phyloP scores from a whole-genome alignment of 2,329 filamentous ascomycete species.

The Pyrenochaeta sp. region DNA sequence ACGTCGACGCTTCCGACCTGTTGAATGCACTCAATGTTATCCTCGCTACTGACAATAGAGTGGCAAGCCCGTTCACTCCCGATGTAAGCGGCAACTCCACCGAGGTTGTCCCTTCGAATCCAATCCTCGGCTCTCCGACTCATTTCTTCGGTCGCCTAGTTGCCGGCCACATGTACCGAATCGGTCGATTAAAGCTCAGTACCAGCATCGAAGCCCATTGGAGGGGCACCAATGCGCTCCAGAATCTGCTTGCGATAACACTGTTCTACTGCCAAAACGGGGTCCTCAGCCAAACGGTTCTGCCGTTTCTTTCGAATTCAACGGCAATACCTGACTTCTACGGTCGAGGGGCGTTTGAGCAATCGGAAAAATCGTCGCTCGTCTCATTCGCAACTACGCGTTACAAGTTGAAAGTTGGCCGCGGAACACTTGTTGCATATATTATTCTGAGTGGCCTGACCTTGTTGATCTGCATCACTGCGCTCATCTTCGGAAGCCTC shows the following conservation, averaged over 20 bases:
- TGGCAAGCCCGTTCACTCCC: no score
- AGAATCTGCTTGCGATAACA: slow-evolving; percentile 17
- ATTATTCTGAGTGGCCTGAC: slow-evolving; percentile 2
- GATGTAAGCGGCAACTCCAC: not conserved
- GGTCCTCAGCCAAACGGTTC: slow-evolving; percentile 12
- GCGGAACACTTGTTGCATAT: slow-evolving; percentile 17
- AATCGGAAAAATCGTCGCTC: slow-evolving; percentile 1
- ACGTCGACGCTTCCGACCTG: slow-evolving; percentile 7
- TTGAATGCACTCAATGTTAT: slow-evolving; percentile 9
- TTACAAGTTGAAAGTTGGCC: slow-evolving; percentile 4
- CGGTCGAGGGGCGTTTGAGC: slow-evolving; percentile 11
- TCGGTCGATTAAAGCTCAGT: slow-evolving; percentile 11
- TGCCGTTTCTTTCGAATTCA: slow-evolving; percentile 5
- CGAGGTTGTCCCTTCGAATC: slow-evolving; percentile 3
- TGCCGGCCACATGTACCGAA: slow-evolving; percentile 21
- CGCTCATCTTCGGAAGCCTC: slow-evolving; percentile 13
- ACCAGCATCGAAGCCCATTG: slow-evolving; percentile 3
- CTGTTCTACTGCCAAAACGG: slow-evolving; percentile 25
- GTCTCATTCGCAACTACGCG: slow-evolving; percentile 11
- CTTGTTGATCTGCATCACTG: slow-evolving; percentile 10
- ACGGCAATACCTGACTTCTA: not conserved
- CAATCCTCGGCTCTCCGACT: slow-evolving; percentile 15
- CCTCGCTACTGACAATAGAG: slow-evolving; percentile 8
- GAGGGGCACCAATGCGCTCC: slow-evolving; percentile 20
- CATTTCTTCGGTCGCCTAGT: slow-evolving; percentile 23